phyloP scores from a whole-genome alignment of 1,284 basidiomycete genomes.

The Rhodotorula sp. region DNA sequence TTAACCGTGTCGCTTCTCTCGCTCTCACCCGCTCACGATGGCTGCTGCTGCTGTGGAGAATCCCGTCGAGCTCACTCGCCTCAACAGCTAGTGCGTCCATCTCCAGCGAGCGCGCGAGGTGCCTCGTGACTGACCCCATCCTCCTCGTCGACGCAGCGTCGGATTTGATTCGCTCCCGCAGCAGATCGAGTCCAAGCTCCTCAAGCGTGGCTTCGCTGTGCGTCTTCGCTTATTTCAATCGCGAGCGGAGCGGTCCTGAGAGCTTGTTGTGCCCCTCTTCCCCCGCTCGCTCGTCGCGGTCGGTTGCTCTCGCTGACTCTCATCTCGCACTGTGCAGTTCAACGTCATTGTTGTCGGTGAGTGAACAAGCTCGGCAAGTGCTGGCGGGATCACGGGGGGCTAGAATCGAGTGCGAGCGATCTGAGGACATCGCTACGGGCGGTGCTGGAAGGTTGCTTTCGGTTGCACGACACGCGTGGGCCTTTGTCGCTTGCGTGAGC shows the following conservation, averaged over 20 bases:
- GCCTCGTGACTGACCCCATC: neutral
- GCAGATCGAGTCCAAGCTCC: constrained; percentile 98
- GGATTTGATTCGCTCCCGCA: constrained; percentile 61
- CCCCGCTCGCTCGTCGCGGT: too few species aligned
- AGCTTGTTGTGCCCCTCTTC: neutral
- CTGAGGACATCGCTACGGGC: too few species aligned
- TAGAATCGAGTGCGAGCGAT: too few species aligned
- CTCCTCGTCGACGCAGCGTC: constrained; percentile 22
- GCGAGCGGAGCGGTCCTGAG: neutral
- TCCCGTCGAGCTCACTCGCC: constrained; percentile 7
- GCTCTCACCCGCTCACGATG: neutral
- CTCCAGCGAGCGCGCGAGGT: neutral
- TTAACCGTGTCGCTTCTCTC: too few species aligned
- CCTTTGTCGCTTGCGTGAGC: too few species aligned
- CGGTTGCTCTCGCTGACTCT: neutral
- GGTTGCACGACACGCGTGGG: too few species aligned
- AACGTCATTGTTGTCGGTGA: constrained; percentile 91
- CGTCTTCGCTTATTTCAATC: neutral
- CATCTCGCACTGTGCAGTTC: constrained; percentile 92
- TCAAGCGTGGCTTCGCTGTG: constrained; percentile 71
- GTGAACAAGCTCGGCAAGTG: neutral
- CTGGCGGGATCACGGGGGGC: too few species aligned
- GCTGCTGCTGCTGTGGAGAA: constrained; percentile 8
- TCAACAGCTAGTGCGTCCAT: constrained; percentile 20
- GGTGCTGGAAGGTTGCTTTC: too few species aligned